Base-by-base conservation (phyloP, 2,329 filamentous ascomycete species). In the Ceratocystis papillata region DNA sequence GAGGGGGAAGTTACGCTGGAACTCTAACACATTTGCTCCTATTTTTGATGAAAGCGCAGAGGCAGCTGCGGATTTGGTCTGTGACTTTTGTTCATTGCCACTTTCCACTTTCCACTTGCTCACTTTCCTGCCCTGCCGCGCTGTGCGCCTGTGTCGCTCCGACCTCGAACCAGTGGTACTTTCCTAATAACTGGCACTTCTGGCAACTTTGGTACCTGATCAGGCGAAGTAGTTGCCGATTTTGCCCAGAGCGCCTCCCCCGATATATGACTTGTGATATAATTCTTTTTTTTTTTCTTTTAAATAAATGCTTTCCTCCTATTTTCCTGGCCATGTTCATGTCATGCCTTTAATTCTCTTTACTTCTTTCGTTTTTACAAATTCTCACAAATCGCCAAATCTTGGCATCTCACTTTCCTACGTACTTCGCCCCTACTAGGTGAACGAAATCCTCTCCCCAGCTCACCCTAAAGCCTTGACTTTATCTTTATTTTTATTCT, bases 141-240 rank as follows among this genome's bases (percentile, higher is more conserved):
- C 37, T 41, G 37, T 41, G 37, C 37, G 37, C 12, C 37, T 41
- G 37, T 41, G 37, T 41, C 37, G 37, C 37, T 25, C 50, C 50
- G 50, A 55, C 22, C 25, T 55, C 50, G 50, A 55, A 25, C 50
- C 22, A 28, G 50, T 55, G 50, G 46, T 22, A 48, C 17, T 41
- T 41, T 41, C 37, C 37, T 41, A 41, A 41, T 3, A 41, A 41
- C 37, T 41, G 37, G 37, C 37, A 41, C 37, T 41, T 41, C 37
- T 48, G 46, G 46, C 46, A 48, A n/a, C 46, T 48, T 48, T 48
- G 46, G 50, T 55, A 30, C 50, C 50, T 55, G 50, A 55, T 30
- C 50, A 55, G 50, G 50, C 22, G 25, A 25, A 28, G 50, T 28
- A 55, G 50, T 25, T 55, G 22, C 50, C 25, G 50, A 55, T 25